These are phyloP conservation scores for Paraphoma sp. DNA, from an alignment of 2,329 filamentous ascomycete species.

Conservation along the genomic window DNA sequence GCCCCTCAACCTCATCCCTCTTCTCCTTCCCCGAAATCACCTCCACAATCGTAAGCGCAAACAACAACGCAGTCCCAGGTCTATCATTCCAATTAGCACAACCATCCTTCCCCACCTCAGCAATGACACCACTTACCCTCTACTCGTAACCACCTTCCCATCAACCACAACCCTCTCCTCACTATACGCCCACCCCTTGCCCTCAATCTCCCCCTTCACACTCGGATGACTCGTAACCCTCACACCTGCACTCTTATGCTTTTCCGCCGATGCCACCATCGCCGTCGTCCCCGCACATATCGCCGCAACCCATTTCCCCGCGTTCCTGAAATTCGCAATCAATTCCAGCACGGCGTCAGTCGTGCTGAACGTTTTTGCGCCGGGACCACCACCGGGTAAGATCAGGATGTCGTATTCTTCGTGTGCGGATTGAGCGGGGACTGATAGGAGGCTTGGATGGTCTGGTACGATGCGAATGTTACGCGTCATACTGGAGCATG, in stretches of 20 bases:
- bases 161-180: constrained; percentile 47
- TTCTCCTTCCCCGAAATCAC: constrained; percentile 50
- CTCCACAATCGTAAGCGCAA: constrained; percentile 49
- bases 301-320: constrained; percentile 41
- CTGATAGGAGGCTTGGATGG: constrained; percentile 24
- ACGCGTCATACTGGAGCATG: constrained; percentile 41
- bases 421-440: constrained; percentile 19
- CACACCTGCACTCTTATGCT: constrained; percentile 21
- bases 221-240: constrained; percentile 49
- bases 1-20: constrained; percentile 57
- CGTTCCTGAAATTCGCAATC: constrained; percentile 36
- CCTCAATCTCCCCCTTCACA: constrained; percentile 40
- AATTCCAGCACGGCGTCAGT: constrained; percentile 32
- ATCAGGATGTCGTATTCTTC: constrained; percentile 42
- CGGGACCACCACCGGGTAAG: constrained; percentile 47
- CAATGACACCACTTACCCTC: constrained; percentile 35
- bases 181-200: constrained; percentile 44
- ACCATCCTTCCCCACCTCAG: background rate
- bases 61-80: constrained; percentile 48
- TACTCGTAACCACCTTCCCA: constrained; percentile 42
- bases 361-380: constrained; percentile 44
- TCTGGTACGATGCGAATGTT: constrained; percentile 48
- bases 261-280: constrained; percentile 37
- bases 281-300: constrained; percentile 51
- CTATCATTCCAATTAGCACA: constrained; percentile 20